Conservation (phyloP, 2,329 filamentous ascomycete genomes). For the Sclerotinia subarctica region DNA sequence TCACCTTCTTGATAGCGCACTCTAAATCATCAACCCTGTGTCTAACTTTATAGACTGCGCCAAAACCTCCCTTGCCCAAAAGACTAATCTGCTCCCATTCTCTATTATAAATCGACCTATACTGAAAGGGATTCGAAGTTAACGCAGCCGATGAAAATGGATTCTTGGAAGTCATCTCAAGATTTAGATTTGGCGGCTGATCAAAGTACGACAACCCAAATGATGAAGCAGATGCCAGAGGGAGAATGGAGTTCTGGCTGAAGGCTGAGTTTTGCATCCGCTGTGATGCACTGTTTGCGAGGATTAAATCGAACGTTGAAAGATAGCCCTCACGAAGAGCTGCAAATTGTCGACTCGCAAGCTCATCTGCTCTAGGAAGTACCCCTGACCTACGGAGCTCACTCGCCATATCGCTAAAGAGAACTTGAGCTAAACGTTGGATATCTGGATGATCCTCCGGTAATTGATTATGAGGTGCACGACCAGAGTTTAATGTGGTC, state of each 20-base stretch:
- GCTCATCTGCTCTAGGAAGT: slow-evolving; percentile 27
- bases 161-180: background rate
- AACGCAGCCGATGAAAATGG: slow-evolving; percentile 21
- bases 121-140: slow-evolving; percentile 16
- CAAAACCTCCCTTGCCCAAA: slow-evolving; percentile 64
- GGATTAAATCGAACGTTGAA: slow-evolving; percentile 31
- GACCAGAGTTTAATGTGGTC: slow-evolving; percentile 29
- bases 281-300: slow-evolving; percentile 30
- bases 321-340: slow-evolving; percentile 30
- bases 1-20: slow-evolving; percentile 61
- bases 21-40: slow-evolving; percentile 59
- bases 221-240: background rate
- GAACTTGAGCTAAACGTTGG: slow-evolving; percentile 25
- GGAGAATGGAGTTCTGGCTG: background rate
- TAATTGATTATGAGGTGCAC: slow-evolving; percentile 28
- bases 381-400: slow-evolving; percentile 32
- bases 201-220: slow-evolving; percentile 19
- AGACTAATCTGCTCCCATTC: slow-evolving; percentile 45
- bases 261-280: slow-evolving; percentile 2
- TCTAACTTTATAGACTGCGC: slow-evolving; percentile 58
- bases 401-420: slow-evolving; percentile 31
- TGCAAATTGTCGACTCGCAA: slow-evolving; percentile 26
- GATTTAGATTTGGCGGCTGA: slow-evolving; percentile 5
- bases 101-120: slow-evolving; percentile 10
- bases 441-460: slow-evolving; percentile 34